These are phyloP conservation scores for Hevea brasiliensis DNA, from an alignment of 345 rosid genomes.

Conservation along the genomic window DNA sequence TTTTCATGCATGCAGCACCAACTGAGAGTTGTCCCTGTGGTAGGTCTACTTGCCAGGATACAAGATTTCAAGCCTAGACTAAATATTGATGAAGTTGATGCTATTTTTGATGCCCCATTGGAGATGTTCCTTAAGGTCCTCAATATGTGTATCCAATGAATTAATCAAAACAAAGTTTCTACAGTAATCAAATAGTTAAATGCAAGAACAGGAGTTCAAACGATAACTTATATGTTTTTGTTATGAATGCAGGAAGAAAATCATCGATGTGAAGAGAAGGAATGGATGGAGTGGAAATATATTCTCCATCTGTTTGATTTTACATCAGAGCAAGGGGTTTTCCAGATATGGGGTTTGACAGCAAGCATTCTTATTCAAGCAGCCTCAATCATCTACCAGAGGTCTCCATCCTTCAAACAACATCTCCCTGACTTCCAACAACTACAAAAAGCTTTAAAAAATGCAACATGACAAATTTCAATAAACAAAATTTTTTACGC, in stretches of 20 bases:
- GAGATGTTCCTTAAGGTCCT: constrained; percentile 47
- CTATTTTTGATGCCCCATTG: constrained; percentile 38
- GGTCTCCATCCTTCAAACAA: constrained; percentile 18
- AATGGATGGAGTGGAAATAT: constrained; percentile 34
- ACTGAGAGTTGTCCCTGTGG: constrained; percentile 37
- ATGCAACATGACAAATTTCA: not conserved
- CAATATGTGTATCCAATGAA: too few relatives aligned
- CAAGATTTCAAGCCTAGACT: constrained; percentile 36
- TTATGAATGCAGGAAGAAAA: too few relatives aligned
- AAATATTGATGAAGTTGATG: constrained; percentile 41
- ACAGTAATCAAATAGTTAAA: too few relatives aligned
- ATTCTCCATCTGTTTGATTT: constrained; percentile 30
- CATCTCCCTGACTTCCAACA: constrained; percentile 37
- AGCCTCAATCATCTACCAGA: constrained; percentile 33
- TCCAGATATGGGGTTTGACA: constrained; percentile 32
- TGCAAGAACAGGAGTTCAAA: not conserved
- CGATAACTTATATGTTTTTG: not conserved
- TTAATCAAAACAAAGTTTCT: too few relatives aligned
- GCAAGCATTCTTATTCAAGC: constrained; percentile 41
- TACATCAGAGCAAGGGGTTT: constrained; percentile 15
- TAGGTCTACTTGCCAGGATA: constrained; percentile 32
- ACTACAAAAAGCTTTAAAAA: constrained; percentile 19
- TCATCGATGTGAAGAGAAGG: too few relatives aligned
- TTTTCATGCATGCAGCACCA: too few relatives aligned
- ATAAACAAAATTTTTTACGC: too few relatives aligned